Conservation (phyloP, 257 asterid species). For the Oldenlandia corymbosa region DNA sequence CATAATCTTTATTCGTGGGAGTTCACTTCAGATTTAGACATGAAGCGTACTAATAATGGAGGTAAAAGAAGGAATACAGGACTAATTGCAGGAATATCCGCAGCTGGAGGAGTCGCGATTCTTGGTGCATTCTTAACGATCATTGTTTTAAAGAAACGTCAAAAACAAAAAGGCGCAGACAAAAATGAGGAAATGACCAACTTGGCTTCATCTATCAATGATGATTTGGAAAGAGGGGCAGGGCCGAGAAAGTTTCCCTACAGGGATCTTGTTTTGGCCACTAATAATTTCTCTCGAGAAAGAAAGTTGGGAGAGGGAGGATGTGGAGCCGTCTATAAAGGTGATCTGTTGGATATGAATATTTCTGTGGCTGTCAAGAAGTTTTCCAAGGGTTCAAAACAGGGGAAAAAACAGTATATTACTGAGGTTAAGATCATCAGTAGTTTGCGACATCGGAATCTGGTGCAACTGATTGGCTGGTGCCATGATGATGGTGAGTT, state of each 20-base stretch:
- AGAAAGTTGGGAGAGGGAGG: constrained; percentile 36
- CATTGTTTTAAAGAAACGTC: constrained; percentile 12
- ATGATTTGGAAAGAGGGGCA: constrained; percentile 38
- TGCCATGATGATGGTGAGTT: constrained; percentile 36
- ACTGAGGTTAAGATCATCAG: constrained; percentile 38
- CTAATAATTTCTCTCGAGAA: constrained; percentile 30
- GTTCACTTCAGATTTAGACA: constrained; percentile 24
- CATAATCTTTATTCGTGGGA: constrained; percentile 29
- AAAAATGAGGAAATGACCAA: constrained; percentile 14
- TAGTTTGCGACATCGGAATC: constrained; percentile 31
- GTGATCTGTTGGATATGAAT: constrained; percentile 25
- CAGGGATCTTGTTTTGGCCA: constrained; percentile 25
- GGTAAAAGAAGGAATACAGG: constrained; percentile 4
- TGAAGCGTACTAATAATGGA: background rate
- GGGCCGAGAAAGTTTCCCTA: constrained; percentile 36
- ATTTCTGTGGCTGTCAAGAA: constrained; percentile 34
- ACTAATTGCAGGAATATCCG: constrained; percentile 17
- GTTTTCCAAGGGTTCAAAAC: constrained; percentile 32
- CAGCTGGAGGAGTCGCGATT: constrained; percentile 10
- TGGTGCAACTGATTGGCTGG: constrained; percentile 38
- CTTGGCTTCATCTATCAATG: constrained; percentile 22
- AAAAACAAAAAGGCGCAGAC: constrained; percentile 1
- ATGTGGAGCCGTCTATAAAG: constrained; percentile 35
- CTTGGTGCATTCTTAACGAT: constrained; percentile 14
- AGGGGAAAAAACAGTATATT: constrained; percentile 35